Base-by-base conservation (phyloP, 2,329 filamentous ascomycete genomes). In the Aureobasidium zeae region DNA sequence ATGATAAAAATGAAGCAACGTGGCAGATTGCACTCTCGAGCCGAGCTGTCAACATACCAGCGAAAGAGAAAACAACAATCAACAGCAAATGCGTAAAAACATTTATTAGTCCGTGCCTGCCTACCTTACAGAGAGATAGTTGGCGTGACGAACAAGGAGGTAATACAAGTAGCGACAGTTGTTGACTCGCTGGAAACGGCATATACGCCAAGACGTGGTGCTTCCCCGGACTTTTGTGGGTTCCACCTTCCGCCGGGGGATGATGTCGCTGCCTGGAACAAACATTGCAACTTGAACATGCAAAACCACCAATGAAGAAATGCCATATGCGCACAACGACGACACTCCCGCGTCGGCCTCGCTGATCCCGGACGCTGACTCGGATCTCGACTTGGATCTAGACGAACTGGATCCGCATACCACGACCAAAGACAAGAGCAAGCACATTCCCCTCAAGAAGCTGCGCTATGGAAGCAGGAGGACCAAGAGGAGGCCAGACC, bases 361-460 rank as follows among this genome's bases (percentile, higher is more conserved):
- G 10, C 31, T 34, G 22, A 36, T 48, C 26, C 48, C 56, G 46
- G 52, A 57, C 32, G 34, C 49, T 26, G 44, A 88, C 60, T 85
- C 81, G 37, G 83, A 89, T 60, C 76, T 81, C 53, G 81, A 84
- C 50, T 76, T 81, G 53, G 81, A 85, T 50, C 71, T 91, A 56
- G 74, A 86, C 57, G 85, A 89, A 69, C 78, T 91, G 52, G 83
- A 88, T 58, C 83, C 84, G 16, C 55, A 54, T 13, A 54, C 44
- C 58, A 58, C 57, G n/a, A 54, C 55, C 26, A 49, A 55, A 9
- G 66, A 69, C 52, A 63, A 67, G 38, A 63, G 62, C 47, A 71
- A 65, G 55, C 72, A 55, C 65, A 88, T 88, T 65, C 83, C 84
- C 41, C 68, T 89, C 55, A 74, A 83, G 35, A 77, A 73, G 51